Conservation (phyloP, 208 protist genomes). For the Leishmania martiniquensis region DNA sequence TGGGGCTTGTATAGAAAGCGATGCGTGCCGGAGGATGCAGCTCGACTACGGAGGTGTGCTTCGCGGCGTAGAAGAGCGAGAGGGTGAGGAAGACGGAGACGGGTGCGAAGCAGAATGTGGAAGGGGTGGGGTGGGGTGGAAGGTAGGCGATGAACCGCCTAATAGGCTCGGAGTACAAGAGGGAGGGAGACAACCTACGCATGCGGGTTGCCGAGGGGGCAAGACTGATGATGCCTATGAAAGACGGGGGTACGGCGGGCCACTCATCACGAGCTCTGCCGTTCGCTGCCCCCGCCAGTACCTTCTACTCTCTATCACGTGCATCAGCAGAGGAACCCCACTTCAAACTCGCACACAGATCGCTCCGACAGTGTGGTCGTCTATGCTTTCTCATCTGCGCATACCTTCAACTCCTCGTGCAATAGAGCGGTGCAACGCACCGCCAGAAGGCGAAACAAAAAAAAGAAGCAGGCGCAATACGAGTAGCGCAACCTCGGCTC, state of each 20-base stretch:
- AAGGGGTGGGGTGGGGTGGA: background rate
- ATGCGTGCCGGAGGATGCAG: background rate
- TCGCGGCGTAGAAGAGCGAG: background rate
- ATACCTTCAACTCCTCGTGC: background rate
- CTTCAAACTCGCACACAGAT: background rate
- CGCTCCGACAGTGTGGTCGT: background rate
- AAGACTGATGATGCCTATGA: constrained; percentile 1
- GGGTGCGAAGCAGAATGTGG: background rate
- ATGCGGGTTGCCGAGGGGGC: background rate
- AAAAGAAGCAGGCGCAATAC: background rate
- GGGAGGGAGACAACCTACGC: background rate
- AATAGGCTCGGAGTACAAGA: background rate
- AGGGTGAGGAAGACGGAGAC: background rate
- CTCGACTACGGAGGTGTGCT: constrained; percentile 11
- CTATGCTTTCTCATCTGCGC: background rate
- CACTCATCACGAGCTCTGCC: background rate
- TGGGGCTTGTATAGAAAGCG: background rate
- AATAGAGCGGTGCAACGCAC: too few relatives aligned
- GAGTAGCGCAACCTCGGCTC: background rate
- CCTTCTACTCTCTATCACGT: background rate
- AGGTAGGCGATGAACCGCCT: background rate
- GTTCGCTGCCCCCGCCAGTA: background rate
- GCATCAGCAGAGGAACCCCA: background rate
- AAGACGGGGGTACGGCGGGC: background rate
- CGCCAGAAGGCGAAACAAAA: too few relatives aligned